Percentiles rank a stretch among this genome's conserved stretches.
Evolutionary conservation across 371 early-diverging fungal species (phyloP).

Genomic region (Fennellomyces sp.): DNA sequence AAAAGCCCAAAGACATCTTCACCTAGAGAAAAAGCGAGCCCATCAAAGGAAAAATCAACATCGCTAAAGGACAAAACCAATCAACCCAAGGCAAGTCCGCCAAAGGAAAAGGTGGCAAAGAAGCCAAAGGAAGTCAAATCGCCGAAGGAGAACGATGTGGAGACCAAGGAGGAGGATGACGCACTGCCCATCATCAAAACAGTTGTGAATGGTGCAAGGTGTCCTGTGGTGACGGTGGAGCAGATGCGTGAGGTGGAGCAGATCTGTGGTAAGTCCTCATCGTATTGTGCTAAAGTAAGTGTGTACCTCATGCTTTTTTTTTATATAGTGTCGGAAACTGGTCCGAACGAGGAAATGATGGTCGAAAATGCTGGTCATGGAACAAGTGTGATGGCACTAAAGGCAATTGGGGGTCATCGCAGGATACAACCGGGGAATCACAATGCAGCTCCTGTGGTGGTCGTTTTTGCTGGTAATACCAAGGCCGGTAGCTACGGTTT

Average conservation of each 20-base stretch:
- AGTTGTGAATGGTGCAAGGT: slow-evolving; percentile 48
- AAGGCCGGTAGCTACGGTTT: slow-evolving; percentile 76
- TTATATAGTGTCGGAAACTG: slow-evolving; percentile 48
- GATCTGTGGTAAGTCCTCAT: slow-evolving; percentile 38
- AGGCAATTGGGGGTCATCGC: slow-evolving; percentile 72
- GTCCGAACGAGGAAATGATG: slow-evolving; percentile 71
- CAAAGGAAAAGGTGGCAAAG: slow-evolving; percentile 2
- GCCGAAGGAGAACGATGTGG: background rate
- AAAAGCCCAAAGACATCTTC: background rate
- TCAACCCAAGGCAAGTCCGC: background rate
- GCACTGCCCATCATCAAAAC: slow-evolving; percentile 39
- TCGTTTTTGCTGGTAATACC: slow-evolving; percentile 78
- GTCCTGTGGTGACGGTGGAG: slow-evolving; percentile 56
- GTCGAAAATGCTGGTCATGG: slow-evolving; percentile 84
- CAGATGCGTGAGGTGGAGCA: slow-evolving; percentile 70
- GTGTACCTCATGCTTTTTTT: background rate
- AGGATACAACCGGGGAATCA: slow-evolving; percentile 77
- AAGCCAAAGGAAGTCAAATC: background rate
- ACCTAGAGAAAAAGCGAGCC: background rate
- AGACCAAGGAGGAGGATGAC: background rate
- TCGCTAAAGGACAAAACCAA: background rate
- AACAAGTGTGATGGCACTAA: slow-evolving; percentile 72
- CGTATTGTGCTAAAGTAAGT: background rate
- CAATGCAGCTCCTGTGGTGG: slow-evolving; percentile 72
- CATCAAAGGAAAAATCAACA: background rate